These are phyloP conservation scores for Voacanga thouarsii DNA, from an alignment of 257 asterid genomes.

Conservation along the genomic window DNA sequence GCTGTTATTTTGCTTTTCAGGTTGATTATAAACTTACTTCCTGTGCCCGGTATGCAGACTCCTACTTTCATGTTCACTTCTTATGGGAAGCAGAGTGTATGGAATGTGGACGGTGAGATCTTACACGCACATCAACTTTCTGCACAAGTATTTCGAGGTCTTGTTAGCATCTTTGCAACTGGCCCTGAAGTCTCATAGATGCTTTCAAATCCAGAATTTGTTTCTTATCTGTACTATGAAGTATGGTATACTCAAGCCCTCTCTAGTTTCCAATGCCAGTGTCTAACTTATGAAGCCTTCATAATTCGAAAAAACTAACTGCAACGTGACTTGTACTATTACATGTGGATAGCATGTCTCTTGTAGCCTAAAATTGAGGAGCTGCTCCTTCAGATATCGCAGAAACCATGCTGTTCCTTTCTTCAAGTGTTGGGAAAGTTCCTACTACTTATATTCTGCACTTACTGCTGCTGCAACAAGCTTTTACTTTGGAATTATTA, in stretches of 20 bases:
- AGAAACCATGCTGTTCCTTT: background rate
- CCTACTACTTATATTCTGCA: background rate
- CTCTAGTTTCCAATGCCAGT: too few relatives aligned
- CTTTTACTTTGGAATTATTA: too few relatives aligned
- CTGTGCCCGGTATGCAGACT: conserved; percentile 45
- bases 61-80: conserved; percentile 87
- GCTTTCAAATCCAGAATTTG: background rate
- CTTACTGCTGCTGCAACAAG: background rate
- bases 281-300: background rate
- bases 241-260: background rate
- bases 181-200: conserved; percentile 59
- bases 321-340: background rate
- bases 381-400: background rate
- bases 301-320: background rate
- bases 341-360: too few relatives aligned
- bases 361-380: background rate
- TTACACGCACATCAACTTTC: conserved; percentile 81
- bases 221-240: conserved; percentile 1
- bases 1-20: background rate
- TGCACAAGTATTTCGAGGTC: conserved; percentile 93
- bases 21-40: conserved; percentile 13
- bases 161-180: conserved; percentile 76
- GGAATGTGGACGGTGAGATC: conserved; percentile 95
- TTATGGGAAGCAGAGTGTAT: conserved; percentile 71
- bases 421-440: background rate